phyloP scores from a whole-genome alignment of 2,329 filamentous ascomycete genomes.

The Sporothrix phasma region DNA sequence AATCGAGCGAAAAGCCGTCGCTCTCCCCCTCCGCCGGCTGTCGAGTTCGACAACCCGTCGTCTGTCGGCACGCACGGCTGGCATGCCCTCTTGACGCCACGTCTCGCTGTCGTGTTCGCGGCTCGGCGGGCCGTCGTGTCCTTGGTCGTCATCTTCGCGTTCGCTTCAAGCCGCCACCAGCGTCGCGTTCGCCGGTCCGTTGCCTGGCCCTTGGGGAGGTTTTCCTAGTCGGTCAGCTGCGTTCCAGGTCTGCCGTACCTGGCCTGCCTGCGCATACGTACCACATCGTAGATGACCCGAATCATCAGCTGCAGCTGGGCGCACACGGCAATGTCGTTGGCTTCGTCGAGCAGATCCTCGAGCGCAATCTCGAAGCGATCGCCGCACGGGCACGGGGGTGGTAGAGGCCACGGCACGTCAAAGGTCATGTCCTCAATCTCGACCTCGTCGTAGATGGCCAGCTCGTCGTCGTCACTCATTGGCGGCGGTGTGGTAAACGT shows the following conservation, averaged over 20 bases:
- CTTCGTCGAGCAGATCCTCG: conserved; percentile 72
- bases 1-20: no score
- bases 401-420: conserved; percentile 77
- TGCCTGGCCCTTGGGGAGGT: conserved; percentile 6
- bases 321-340: conserved; percentile 85
- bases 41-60: no score
- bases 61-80: not conserved
- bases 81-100: not conserved
- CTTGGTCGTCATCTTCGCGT: not conserved
- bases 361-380: conserved; percentile 90
- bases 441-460: conserved; percentile 90
- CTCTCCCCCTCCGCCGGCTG: no score
- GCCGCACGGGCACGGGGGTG: conserved; percentile 93
- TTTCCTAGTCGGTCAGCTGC: not conserved
- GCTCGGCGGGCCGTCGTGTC: not conserved
- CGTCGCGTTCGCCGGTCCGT: conserved; percentile 3
- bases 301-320: conserved; percentile 99
- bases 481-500: conserved; percentile 17
- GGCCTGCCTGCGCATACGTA: conserved; percentile 32
- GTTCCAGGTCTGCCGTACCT: no score
- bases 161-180: conserved; percentile 4
- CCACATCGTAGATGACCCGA: conserved; percentile 79
- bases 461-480: conserved; percentile 53
- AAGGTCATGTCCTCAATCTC: conserved; percentile 98
- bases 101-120: not conserved